phyloP scores from a whole-genome alignment of 495 filamentous ascomycete genomes.

The Aspergillus bertholletiae region DNA sequence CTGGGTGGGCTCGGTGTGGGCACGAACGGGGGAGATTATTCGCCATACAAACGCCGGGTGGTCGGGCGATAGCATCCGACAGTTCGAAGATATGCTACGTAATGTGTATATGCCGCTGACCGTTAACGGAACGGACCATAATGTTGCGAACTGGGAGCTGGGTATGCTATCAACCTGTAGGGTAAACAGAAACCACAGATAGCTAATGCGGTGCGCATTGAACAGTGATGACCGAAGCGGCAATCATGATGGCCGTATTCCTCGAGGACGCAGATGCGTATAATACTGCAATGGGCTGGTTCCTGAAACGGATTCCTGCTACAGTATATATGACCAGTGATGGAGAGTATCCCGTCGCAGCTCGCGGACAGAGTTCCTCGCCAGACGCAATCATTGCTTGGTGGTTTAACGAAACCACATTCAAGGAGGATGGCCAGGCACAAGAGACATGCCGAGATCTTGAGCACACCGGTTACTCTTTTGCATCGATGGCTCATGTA shows the following conservation, averaged over 20 bases:
- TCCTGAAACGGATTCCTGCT: slow-evolving; percentile 21
- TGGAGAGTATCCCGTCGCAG: not conserved
- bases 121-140: slow-evolving; percentile 15
- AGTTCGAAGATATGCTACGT: slow-evolving; percentile 20
- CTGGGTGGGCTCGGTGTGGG: slow-evolving; percentile 24
- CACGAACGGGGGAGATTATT: slow-evolving; percentile 23
- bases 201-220: not conserved
- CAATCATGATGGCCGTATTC: slow-evolving; percentile 24
- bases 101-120: slow-evolving; percentile 25
- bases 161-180: no score
- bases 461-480: slow-evolving; percentile 20
- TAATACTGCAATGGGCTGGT: slow-evolving; percentile 20
- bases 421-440: slow-evolving; percentile 12
- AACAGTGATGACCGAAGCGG: slow-evolving; percentile 25
- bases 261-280: slow-evolving; percentile 19
- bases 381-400: slow-evolving; percentile 2
- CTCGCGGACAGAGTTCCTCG: no score
- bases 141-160: slow-evolving; percentile 28
- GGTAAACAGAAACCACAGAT: no score
- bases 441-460: slow-evolving; percentile 30
- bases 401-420: slow-evolving; percentile 13
- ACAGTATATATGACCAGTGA: slow-evolving; percentile 21
- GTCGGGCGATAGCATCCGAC: slow-evolving; percentile 8
- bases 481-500: slow-evolving; percentile 26
- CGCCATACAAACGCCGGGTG: slow-evolving; percentile 23